A percentile compares a stretch with the other conserved stretches of the same genome.
phyloP scores from a whole-genome alignment of 2,329 filamentous ascomycete species.

The Cladophialophora psammophila region DNA sequence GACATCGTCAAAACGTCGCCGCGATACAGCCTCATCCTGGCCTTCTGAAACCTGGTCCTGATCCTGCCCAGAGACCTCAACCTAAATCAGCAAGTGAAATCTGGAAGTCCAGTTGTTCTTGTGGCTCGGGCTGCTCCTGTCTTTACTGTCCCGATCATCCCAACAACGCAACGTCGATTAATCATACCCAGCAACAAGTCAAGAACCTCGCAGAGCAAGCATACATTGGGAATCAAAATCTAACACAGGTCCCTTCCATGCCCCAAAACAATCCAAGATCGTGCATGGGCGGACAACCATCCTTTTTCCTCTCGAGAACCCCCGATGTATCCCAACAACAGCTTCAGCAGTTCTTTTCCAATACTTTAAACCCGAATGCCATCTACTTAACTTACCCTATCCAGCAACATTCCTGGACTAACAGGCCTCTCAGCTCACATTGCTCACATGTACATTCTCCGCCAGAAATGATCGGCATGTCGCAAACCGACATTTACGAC shows the following conservation, averaged over 20 bases:
- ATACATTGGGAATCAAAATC: constrained; percentile 22
- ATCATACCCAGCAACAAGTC: constrained; percentile 36
- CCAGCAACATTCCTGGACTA: constrained; percentile 37
- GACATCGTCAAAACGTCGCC: constrained; percentile 35
- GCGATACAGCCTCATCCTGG: constrained; percentile 20
- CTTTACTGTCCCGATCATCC: constrained; percentile 42
- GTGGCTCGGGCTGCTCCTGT: constrained; percentile 40
- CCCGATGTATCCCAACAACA: constrained; percentile 34
- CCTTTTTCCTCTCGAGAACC: constrained; percentile 36
- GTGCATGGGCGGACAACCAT: constrained; percentile 39
- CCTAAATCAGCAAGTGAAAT: constrained; percentile 8
- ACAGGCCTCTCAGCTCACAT: constrained; percentile 31
- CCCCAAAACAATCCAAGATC: constrained; percentile 32
- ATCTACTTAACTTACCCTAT: constrained; percentile 38
- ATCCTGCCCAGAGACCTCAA: not conserved
- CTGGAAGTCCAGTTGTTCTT: constrained; percentile 37
- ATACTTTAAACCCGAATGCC: constrained; percentile 30
- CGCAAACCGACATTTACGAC: constrained; percentile 26
- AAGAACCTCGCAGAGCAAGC: constrained; percentile 37
- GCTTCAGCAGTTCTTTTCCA: constrained; percentile 35
- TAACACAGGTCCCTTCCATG: constrained; percentile 26
- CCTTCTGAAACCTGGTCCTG: constrained; percentile 9
- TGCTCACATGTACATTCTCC: constrained; percentile 33
- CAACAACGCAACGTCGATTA: constrained; percentile 40
- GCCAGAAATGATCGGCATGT: constrained; percentile 13